phyloP scores from a whole-genome alignment of 192 early-diverging fungal genomes.

The Entomortierella chlamydospora region DNA sequence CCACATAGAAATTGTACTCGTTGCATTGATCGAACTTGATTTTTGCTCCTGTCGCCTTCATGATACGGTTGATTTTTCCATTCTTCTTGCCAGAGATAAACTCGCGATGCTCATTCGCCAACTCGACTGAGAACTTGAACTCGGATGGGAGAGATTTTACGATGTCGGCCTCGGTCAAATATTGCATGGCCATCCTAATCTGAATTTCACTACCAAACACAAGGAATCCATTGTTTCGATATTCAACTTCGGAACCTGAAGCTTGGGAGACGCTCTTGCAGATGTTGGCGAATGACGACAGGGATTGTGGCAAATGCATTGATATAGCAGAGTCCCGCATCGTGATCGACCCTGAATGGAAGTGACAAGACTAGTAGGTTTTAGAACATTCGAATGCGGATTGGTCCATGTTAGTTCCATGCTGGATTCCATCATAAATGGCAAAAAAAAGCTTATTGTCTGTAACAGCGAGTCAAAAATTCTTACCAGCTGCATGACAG shows the following conservation, averaged over 20 bases:
- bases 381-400: no score
- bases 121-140: conserved; percentile 80
- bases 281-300: conserved; percentile 44
- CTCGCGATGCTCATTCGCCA: conserved; percentile 82
- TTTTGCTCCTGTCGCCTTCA: conserved; percentile 75
- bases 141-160: conserved; percentile 62
- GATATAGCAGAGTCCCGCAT: conserved; percentile 23
- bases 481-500: conserved; percentile 76
- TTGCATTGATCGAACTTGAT: conserved; percentile 76
- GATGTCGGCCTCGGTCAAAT: conserved; percentile 62
- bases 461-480: background rate
- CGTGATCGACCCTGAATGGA: conserved; percentile 48
- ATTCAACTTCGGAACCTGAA: conserved; percentile 73
- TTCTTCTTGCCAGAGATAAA: conserved; percentile 92
- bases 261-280: conserved; percentile 60
- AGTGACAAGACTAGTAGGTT: conserved; percentile 41
- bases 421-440: no score
- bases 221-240: conserved; percentile 68
- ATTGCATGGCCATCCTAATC: conserved; percentile 69
- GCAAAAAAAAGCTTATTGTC: no score
- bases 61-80: conserved; percentile 90
- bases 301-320: conserved; percentile 35
- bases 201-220: conserved; percentile 76
- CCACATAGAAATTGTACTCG: conserved; percentile 86
- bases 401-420: no score